These are phyloP conservation scores for Annulohypoxylon nitens DNA, from an alignment of 495 filamentous ascomycete genomes.

Conservation along the genomic window DNA sequence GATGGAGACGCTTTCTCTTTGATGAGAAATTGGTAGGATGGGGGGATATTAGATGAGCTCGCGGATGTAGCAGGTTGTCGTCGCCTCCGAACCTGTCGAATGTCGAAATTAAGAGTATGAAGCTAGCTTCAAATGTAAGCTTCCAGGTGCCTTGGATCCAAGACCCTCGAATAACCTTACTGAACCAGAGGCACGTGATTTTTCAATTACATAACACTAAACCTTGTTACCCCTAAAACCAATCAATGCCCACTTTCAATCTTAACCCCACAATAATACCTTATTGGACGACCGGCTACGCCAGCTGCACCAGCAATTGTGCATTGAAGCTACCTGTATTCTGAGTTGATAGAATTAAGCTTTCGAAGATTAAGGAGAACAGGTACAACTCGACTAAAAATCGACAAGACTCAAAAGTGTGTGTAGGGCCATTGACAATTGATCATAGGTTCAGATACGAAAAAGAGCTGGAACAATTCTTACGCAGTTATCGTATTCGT, in stretches of 20 bases:
- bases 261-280: slow-evolving; percentile 27
- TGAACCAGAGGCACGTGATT: slow-evolving; percentile 35
- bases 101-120: slow-evolving; percentile 23
- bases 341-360: not conserved
- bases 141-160: slow-evolving; percentile 16
- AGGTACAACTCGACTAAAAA: not conserved
- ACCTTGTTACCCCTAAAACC: slow-evolving; percentile 3
- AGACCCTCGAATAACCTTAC: slow-evolving; percentile 34
- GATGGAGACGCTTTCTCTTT: slow-evolving; percentile 42
- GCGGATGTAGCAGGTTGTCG: slow-evolving; percentile 26
- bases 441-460: slow-evolving; percentile 7
- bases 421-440: not conserved
- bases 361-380: not conserved
- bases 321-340: slow-evolving; percentile 28
- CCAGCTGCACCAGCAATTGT: slow-evolving; percentile 23
- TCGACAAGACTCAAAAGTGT: not conserved
- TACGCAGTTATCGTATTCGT: slow-evolving; percentile 23
- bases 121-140: slow-evolving; percentile 33
- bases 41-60: slow-evolving; percentile 19
- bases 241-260: slow-evolving; percentile 13
- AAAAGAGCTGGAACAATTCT: not conserved
- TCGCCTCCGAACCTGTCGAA: slow-evolving; percentile 39
- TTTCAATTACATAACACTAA: slow-evolving; percentile 20
- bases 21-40: not conserved
- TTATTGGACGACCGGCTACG: slow-evolving; percentile 9